Evolutionary conservation across 2,329 filamentous ascomycete genomes (phyloP), one percentile per base, ranked within the genome.

Genomic region (Penicillium sp.): DNA sequence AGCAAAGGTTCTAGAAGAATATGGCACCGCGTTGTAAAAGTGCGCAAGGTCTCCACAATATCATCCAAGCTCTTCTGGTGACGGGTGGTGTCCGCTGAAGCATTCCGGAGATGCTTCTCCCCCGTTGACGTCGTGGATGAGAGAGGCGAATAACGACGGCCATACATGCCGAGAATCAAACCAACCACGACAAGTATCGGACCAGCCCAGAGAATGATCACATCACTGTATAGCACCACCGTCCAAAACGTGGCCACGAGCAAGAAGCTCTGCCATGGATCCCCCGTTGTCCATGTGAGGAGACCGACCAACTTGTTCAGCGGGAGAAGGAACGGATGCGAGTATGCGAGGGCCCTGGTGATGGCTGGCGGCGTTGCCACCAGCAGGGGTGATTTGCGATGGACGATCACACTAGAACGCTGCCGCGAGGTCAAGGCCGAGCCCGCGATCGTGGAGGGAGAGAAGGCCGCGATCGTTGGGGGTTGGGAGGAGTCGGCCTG

Each of bases 191-290:
- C 82, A 11, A 96, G 83, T 51, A 98, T 82, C 3, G 95, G 95
- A 0, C 93, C 95, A 0, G 89, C 89, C 76, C 87, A 89, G 66
- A 90, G 85, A 65, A 96, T 82, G n/a, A 96, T 81, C 19, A 85
- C 80, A 79, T 96, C 92, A 50, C 92, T 93, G 73, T 98, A 98
- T 19, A 97, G 82, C 14, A 91, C 89, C 11, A 88, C 78, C 3
- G 87, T 89, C 95, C 95, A 99, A 73, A 96, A 99, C 35, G 80
- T 83, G 18, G 88, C 88, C 3, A 99, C 83, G 35, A 99, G 76
- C 61, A 99, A 81, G 72, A 98, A 99, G 81, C 93, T 97, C 81
- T 98, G 92, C 94, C 94, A 99, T 0, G 93, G 88, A 73, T 99
- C 95, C 40, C 86, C 90, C 0, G 90, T 93, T 9, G 92, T 96